Evolutionary conservation across 2,329 filamentous ascomycete genomes (phyloP), one percentile per base, ranked within the genome.

Genomic region (Ophiostoma australiae): DNA sequence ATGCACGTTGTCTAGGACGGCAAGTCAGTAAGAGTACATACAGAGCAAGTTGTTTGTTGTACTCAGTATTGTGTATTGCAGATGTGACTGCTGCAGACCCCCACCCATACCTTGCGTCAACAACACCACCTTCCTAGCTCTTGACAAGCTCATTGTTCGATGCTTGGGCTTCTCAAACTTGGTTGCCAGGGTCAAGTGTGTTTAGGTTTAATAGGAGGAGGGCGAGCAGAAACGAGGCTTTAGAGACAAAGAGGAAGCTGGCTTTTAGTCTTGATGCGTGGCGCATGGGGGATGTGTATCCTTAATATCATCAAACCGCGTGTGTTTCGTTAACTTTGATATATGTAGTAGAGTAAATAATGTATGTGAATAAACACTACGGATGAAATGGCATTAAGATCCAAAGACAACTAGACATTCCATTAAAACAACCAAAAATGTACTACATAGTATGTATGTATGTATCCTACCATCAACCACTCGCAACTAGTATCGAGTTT

Each of bases 181-280:
- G 35, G 35, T 11, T 66, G 35, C 63, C 63, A 15, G 63, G 20
- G 33, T 66, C 20, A n/a, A 20, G 11, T 39, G 20, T 66, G 27
- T 17, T 37, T 65, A 8, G 31, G 27, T 17, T 37, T 65, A 8
- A 13, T 11, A 2, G 17, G 33, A 39, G 37, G 17, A 27, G 33
- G 20, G 33, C 23, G n/a, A 23, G 13, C 8, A 37, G 33, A 37
- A 65, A 33, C 61, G 35, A 66, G 63, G 63, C 63, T 66, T 66
- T 39, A 39, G 63, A 23, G 35, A 39, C 63, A 66, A 66, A 39
- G 20, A 66, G 63, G 63, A 66, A 66, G 63, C 63, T 66, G 63
- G 63, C 33, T 33, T 27, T 31, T 20, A 15, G 58, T 8, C 20
- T 33, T 4, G 27, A 33, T 58, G 52, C 23, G 10, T 58, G n/a